phyloP scores from a whole-genome alignment of 1,284 basidiomycete species.

The Ceratobasidium sp. region DNA sequence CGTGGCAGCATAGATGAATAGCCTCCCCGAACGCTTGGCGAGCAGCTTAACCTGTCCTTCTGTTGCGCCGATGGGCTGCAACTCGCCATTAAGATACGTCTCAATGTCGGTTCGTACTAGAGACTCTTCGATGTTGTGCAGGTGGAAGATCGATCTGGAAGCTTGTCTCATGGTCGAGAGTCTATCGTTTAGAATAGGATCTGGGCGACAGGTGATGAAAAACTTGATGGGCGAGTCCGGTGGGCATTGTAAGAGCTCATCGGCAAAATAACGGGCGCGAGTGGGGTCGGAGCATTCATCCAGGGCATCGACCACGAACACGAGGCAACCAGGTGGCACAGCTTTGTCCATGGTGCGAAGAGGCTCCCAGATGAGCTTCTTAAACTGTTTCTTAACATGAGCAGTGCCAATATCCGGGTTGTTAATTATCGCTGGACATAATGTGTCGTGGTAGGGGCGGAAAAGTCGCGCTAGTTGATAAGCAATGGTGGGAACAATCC shows the following conservation, averaged over 20 bases:
- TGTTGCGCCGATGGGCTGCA: background rate
- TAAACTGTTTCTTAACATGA: background rate
- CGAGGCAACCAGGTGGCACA: background rate
- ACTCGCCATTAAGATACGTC: constrained; percentile 17
- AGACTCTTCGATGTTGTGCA: constrained; percentile 46
- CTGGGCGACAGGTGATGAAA: constrained; percentile 42
- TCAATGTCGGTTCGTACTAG: constrained; percentile 38
- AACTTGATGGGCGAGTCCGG: constrained; percentile 24
- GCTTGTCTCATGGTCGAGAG: background rate
- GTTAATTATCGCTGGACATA: background rate
- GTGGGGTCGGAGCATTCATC: constrained; percentile 38
- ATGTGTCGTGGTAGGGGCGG: background rate
- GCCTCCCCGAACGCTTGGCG: constrained; percentile 6
- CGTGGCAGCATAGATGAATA: constrained; percentile 43
- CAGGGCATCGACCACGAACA: constrained; percentile 41
- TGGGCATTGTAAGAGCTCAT: background rate
- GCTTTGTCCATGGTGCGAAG: background rate
- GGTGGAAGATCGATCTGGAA: background rate
- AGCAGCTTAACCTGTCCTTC: constrained; percentile 24
- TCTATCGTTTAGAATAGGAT: background rate
- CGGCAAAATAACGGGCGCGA: background rate
- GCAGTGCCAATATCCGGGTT: background rate
- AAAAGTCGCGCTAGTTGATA: constrained; percentile 17
- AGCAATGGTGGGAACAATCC: background rate
- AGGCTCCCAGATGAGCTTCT: background rate